These are phyloP conservation scores for Aspergillus carlsbadensis DNA, from an alignment of 495 filamentous ascomycete species.

Conservation along the genomic window DNA sequence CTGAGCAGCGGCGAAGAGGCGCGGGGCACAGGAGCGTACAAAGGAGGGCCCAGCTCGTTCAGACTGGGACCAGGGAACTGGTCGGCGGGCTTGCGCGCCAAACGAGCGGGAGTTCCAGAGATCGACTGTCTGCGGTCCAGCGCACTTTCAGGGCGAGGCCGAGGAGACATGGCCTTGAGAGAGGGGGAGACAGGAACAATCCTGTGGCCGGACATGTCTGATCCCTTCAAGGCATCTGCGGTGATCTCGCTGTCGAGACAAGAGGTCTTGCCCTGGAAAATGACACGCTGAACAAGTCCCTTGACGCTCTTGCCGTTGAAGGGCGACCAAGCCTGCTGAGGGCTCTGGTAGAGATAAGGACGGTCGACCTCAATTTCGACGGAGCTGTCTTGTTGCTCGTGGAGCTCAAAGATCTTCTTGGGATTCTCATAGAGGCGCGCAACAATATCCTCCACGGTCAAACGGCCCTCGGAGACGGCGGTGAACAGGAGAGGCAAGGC, in stretches of 20 bases:
- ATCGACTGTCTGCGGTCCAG: constrained; percentile 45
- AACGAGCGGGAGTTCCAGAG: constrained; percentile 40
- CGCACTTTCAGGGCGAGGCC: constrained; percentile 44
- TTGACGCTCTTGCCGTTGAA: constrained; percentile 69
- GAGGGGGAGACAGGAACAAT: constrained; percentile 56
- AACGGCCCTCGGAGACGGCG: constrained; percentile 70
- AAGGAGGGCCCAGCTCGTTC: constrained; percentile 54
- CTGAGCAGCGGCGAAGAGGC: constrained; percentile 61
- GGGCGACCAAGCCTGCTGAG: constrained; percentile 65
- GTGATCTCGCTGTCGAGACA: constrained; percentile 72
- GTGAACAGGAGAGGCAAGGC: constrained; percentile 76
- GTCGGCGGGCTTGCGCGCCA: constrained; percentile 32
- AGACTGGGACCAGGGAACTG: constrained; percentile 27
- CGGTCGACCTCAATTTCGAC: constrained; percentile 75
- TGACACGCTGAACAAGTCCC: constrained; percentile 74
- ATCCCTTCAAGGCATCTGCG: constrained; percentile 57
- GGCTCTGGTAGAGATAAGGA: constrained; percentile 57
- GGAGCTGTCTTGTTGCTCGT: constrained; percentile 73
- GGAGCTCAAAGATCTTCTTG: constrained; percentile 82
- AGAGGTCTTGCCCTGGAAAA: constrained; percentile 72
- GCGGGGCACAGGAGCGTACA: constrained; percentile 44
- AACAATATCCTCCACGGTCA: constrained; percentile 73
- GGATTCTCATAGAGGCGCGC: constrained; percentile 75
- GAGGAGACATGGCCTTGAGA: constrained; percentile 50
- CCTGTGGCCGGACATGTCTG: constrained; percentile 74